phyloP scores from a whole-genome alignment of 768 basidiomycete species.

The Myochromella boudieri region DNA sequence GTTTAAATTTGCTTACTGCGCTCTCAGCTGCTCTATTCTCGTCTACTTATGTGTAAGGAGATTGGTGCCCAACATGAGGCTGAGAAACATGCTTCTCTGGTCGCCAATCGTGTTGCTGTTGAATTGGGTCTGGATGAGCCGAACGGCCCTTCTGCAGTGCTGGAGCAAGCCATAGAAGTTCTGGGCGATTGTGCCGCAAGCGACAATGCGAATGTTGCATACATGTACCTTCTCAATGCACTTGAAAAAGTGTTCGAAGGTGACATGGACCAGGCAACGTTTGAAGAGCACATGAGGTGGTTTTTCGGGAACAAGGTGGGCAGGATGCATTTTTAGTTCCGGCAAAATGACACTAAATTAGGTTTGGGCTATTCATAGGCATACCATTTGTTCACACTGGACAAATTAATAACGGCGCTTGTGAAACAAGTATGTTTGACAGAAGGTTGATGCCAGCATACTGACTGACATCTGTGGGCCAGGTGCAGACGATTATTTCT shows the following conservation, averaged over 20 bases:
- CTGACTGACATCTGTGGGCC: conserved; percentile 1
- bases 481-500: conserved; percentile 85
- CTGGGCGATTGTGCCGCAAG: conserved; percentile 48
- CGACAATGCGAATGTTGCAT: conserved; percentile 66
- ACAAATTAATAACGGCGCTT: conserved; percentile 85
- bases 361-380: conserved; percentile 57
- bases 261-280: conserved; percentile 88
- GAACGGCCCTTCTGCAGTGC: conserved; percentile 66
- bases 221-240: conserved; percentile 84
- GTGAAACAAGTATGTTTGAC: conserved; percentile 77
- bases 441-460: background rate
- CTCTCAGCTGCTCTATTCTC: conserved; percentile 80
- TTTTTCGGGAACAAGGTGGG: conserved; percentile 86
- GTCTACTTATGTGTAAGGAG: conserved; percentile 82
- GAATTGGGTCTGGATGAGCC: conserved; percentile 86
- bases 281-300: conserved; percentile 95
- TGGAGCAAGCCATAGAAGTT: conserved; percentile 66
- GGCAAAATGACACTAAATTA: conserved; percentile 4
- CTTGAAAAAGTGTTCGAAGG: conserved; percentile 93
- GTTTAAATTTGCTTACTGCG: conserved; percentile 11
- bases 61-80: conserved; percentile 71
- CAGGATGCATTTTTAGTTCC: conserved; percentile 8
- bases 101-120: conserved; percentile 80
- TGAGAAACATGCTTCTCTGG: conserved; percentile 61
- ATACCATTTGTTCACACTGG: conserved; percentile 89